Conservation (phyloP, 176 grass and related monocot genomes). For the Triticum turgidum region DNA sequence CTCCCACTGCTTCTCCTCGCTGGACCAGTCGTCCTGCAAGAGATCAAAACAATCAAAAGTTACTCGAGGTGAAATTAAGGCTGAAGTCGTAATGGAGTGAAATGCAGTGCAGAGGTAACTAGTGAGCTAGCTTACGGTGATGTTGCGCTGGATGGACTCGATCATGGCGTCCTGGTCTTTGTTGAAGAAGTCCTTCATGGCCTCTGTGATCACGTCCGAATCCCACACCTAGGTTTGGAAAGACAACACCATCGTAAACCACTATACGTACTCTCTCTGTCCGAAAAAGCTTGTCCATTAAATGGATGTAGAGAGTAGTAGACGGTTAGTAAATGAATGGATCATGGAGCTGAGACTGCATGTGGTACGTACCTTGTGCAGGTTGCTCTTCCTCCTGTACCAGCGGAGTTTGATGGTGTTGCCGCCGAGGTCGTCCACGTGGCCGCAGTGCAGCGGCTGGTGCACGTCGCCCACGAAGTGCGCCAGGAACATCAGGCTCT, state of each 20-base stretch:
- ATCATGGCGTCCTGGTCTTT: conserved; percentile 63
- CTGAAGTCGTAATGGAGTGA: background rate
- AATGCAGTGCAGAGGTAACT: background rate
- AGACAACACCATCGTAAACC: background rate
- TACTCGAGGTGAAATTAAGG: background rate
- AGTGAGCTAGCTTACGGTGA: conserved; percentile 48
- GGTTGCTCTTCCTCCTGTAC: conserved; percentile 66
- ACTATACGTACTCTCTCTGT: too few relatives aligned
- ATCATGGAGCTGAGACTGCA: background rate
- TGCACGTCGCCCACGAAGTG: conserved; percentile 75
- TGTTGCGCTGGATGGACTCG: conserved; percentile 66
- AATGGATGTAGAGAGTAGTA: too few relatives aligned
- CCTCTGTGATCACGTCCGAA: conserved; percentile 67
- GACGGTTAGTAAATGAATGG: too few relatives aligned
- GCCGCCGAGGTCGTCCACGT: conserved; percentile 41
- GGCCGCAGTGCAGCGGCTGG: conserved; percentile 58
- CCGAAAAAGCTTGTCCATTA: too few relatives aligned
- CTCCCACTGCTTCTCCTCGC: conserved; percentile 55
- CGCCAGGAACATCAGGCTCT: conserved; percentile 67
- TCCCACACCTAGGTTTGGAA: conserved; percentile 66
- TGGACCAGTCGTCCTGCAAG: conserved; percentile 45
- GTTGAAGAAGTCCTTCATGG: conserved; percentile 78
- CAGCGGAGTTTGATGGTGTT: conserved; percentile 59
- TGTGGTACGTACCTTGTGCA: conserved; percentile 42
- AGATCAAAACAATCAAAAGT: background rate